Conservation (phyloP, 495 filamentous ascomycete species). For the Lophiostoma macrostomum region DNA sequence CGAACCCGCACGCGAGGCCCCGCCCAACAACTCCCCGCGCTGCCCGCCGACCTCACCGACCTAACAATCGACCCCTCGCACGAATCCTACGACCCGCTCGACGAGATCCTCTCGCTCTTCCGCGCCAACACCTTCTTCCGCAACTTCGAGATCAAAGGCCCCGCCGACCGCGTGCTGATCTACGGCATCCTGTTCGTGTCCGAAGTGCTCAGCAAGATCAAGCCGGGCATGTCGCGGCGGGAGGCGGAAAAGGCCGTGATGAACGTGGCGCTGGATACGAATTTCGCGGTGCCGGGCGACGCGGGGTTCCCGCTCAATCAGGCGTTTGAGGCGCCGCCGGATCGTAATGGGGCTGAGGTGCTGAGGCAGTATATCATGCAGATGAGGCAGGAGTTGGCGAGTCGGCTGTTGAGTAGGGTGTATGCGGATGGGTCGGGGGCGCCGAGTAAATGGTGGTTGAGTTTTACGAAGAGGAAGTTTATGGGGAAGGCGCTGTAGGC, state of each 20-base stretch:
- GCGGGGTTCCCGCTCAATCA: constrained; percentile 91
- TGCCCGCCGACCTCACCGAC: constrained; percentile 65
- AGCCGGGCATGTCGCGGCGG: constrained; percentile 60
- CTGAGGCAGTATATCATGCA: constrained; percentile 85
- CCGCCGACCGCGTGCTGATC: constrained; percentile 89
- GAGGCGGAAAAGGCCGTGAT: constrained; percentile 55
- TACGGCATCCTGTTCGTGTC: constrained; percentile 94
- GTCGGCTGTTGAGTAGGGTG: constrained; percentile 74
- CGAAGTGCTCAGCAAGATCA: constrained; percentile 83
- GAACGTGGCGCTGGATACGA: constrained; percentile 73
- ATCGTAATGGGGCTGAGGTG: constrained; percentile 83
- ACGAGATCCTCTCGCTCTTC: constrained; percentile 90
- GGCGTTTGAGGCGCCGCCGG: constrained; percentile 71
- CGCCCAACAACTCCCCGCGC: constrained; percentile 75
- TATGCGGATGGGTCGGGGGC: constrained; percentile 71
- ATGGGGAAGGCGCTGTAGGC: constrained; percentile 73
- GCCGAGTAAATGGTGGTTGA: constrained; percentile 99
- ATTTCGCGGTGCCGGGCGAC: constrained; percentile 94
- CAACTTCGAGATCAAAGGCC: constrained; percentile 98
- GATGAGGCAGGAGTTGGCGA: constrained; percentile 85
- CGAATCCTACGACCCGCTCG: constrained; percentile 89
- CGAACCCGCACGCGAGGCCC: constrained; percentile 91
- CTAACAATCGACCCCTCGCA: constrained; percentile 74
- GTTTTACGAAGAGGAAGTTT: constrained; percentile 97
- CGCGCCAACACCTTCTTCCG: constrained; percentile 98